Evolutionary conservation across 768 basidiomycete species (phyloP), one percentile per base, ranked within the genome.

Genomic region (Clitopilus hobsonii): DNA sequence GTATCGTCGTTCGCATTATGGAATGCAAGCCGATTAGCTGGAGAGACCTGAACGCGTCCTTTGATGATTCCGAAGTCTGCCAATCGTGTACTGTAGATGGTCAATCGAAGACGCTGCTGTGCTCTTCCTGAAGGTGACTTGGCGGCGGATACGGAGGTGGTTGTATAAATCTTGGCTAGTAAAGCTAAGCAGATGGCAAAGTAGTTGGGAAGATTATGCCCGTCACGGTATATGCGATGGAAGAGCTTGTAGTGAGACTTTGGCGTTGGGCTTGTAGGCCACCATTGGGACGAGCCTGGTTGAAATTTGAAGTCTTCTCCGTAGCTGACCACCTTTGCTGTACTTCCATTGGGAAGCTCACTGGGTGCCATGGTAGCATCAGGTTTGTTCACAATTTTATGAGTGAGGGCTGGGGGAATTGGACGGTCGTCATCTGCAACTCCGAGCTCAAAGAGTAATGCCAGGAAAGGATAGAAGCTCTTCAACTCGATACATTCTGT

Each of bases 81-180:
- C 25, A 74, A 69, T 25, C 70, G 71, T 3, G 63, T 63, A 11
- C 63, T 61, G 28, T 62, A 55, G 54, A 67, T 68, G 6, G 60
- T 58, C 26, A 74, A 55, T 24, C 72, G 67, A 3, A 65, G 30
- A 3, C 71, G 64, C 1, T 51, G 56, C 32, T 52, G 60, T 41
- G 26, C 66, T 63, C 58, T 65, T 57, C 41, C 59, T 28, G 55
- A 29, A 4, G 53, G 38, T 18, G 56, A 60, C 11, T 54, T 54
- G 11, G 52, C 25, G 5, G 58, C 55, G 32, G 58, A 48, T 16
- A 55, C 57, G 3, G 64, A 60, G 6, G 67, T 69, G 1, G 77
- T 74, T 1, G 75, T 74, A 58, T 76, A 78, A 29, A 79, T 67
- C 55, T 73, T 61, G 62, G 51, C 61, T 3, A 77, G 65, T 1